These are phyloP conservation scores for Lodderomyces theae DNA, from an alignment of 1,139 yeast genomes.

Conservation along the genomic window DNA sequence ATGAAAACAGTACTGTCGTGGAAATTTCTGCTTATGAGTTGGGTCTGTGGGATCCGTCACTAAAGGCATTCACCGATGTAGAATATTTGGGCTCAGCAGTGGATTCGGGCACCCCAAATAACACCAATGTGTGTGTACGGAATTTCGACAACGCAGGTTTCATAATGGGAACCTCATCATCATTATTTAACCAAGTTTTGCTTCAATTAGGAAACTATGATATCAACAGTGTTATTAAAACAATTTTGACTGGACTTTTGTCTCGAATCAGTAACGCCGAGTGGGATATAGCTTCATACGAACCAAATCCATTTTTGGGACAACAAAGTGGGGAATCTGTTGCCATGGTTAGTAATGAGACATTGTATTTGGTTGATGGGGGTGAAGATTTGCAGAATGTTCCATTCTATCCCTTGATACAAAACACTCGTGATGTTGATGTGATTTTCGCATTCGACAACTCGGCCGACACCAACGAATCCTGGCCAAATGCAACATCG, in stretches of 20 bases:
- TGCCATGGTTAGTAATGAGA: constrained; percentile 30
- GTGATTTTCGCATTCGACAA: constrained; percentile 80
- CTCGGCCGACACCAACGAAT: constrained; percentile 68
- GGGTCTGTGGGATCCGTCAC: constrained; percentile 47
- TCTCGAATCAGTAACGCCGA: constrained; percentile 23
- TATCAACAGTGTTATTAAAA: constrained; percentile 25
- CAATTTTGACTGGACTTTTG: constrained; percentile 20
- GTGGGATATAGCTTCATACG: constrained; percentile 40
- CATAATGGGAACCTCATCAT: constrained; percentile 45
- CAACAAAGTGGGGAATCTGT: constrained; percentile 20
- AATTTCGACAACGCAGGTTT: constrained; percentile 47
- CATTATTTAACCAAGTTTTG: constrained; percentile 40
- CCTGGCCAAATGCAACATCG: constrained; percentile 81
- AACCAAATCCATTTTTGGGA: constrained; percentile 40
- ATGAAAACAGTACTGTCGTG: constrained; percentile 40
- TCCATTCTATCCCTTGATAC: constrained; percentile 76
- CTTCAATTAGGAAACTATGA: constrained; percentile 21
- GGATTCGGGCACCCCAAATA: constrained; percentile 26
- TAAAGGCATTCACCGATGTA: constrained; percentile 29
- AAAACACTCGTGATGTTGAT: constrained; percentile 69
- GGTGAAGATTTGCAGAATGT: constrained; percentile 82
- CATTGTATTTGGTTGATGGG: constrained; percentile 77
- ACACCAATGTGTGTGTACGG: constrained; percentile 26
- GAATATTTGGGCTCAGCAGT: constrained; percentile 36
- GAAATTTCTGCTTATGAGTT: constrained; percentile 43